phyloP scores from a whole-genome alignment of 495 filamentous ascomycete species.

The Pyrenula aspistea region DNA sequence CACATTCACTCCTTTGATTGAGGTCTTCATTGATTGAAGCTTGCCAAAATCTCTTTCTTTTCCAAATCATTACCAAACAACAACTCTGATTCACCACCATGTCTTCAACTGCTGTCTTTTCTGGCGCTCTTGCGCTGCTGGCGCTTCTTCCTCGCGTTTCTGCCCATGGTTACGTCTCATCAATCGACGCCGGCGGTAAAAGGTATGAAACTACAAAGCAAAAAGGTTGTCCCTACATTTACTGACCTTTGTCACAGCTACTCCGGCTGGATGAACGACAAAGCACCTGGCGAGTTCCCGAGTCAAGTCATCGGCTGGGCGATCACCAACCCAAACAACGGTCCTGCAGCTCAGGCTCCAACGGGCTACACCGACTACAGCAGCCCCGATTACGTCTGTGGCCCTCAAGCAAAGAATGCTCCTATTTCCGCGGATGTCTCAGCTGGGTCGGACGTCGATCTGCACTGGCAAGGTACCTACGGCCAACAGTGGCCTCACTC shows the following conservation, averaged over 20 bases:
- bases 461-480: slow-evolving; percentile 43
- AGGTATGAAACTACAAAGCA: slow-evolving; percentile 21
- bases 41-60: background rate
- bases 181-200: slow-evolving; percentile 45
- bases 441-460: slow-evolving; percentile 42
- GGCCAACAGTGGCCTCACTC: slow-evolving; percentile 42
- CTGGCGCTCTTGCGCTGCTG: slow-evolving; percentile 21
- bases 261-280: slow-evolving; percentile 22
- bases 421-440: slow-evolving; percentile 38
- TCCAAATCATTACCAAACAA: background rate
- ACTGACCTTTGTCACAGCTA: slow-evolving; percentile 9
- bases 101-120: background rate
- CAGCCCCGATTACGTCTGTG: slow-evolving; percentile 56
- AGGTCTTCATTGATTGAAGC: background rate
- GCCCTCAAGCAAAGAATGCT: slow-evolving; percentile 42
- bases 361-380: slow-evolving; percentile 29
- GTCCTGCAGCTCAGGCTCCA: slow-evolving; percentile 47
- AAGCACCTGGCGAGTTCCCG: slow-evolving; percentile 18
- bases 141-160: slow-evolving; percentile 39
- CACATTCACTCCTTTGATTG: background rate
- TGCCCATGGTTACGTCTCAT: slow-evolving; percentile 49
- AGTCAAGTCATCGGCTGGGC: slow-evolving; percentile 29
- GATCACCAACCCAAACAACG: slow-evolving; percentile 41
- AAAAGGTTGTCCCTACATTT: background rate
- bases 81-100: background rate